Percentiles rank a stretch among this genome's conserved stretches.
Evolutionary conservation across 805 yeast species (phyloP).

Genomic region (Kazachstania taianensis): DNA sequence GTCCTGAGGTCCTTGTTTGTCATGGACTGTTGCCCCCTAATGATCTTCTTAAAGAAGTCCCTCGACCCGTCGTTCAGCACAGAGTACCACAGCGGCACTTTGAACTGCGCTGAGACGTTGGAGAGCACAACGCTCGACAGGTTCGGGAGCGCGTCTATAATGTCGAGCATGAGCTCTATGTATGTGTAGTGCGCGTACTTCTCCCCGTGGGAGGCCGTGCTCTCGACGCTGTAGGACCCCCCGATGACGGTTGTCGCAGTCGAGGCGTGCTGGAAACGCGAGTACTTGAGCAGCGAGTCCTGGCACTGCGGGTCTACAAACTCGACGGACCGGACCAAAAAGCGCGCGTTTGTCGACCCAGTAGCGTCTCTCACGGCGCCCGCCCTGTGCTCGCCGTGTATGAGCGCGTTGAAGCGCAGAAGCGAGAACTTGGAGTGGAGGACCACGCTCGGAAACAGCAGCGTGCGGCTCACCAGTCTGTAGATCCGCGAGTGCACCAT

Average conservation of each 20-base stretch:
- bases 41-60: conserved; percentile 26
- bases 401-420: conserved; percentile 22
- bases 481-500: conserved; percentile 20
- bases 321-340: conserved; percentile 20
- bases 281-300: conserved; percentile 27
- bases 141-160: conserved; percentile 40
- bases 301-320: conserved; percentile 27
- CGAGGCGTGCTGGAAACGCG: conserved; percentile 18
- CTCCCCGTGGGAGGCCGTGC: conserved; percentile 3
- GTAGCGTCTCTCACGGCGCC: background rate
- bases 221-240: conserved; percentile 15
- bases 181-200: conserved; percentile 25
- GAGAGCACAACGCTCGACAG: conserved; percentile 32
- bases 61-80: conserved; percentile 27
- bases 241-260: conserved; percentile 15
- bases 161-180: conserved; percentile 31
- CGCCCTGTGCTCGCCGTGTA: conserved; percentile 25
- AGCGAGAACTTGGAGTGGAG: conserved; percentile 20
- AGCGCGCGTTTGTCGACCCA: conserved; percentile 18
- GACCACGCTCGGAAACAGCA: conserved; percentile 21
- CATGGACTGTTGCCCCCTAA: conserved; percentile 26
- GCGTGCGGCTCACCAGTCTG: conserved; percentile 16
- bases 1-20: conserved; percentile 23
- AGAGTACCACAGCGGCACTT: conserved; percentile 38
- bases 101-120: conserved; percentile 44